phyloP scores from a whole-genome alignment of 1,139 yeast species.

The Candida sanyaensis region DNA sequence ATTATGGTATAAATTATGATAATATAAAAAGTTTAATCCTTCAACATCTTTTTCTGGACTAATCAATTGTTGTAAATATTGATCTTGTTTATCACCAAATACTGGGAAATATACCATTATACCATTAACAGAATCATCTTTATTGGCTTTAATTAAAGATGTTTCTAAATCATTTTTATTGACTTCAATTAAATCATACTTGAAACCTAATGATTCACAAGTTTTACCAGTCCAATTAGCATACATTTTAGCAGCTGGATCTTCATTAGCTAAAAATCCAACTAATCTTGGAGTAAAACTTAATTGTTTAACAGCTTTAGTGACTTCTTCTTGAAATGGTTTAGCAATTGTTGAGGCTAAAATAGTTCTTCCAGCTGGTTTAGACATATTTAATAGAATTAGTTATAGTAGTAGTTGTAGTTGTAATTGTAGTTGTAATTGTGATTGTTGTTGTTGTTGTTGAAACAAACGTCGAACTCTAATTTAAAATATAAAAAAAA shows the following conservation, averaged over 20 bases:
- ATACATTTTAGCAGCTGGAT: slow-evolving; percentile 94
- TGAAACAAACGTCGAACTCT: too few species aligned
- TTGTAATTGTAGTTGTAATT: too few species aligned
- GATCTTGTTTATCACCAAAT: slow-evolving; percentile 93
- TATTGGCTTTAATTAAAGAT: slow-evolving; percentile 78
- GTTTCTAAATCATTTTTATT: slow-evolving; percentile 85
- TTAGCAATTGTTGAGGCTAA: slow-evolving; percentile 89
- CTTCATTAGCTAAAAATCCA: slow-evolving; percentile 88
- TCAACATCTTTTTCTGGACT: slow-evolving; percentile 90
- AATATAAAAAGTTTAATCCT: slow-evolving; percentile 87
- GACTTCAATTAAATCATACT: slow-evolving; percentile 72
- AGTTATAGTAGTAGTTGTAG: not conserved
- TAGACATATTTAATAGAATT: slow-evolving; percentile 10
- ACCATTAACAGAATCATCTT: slow-evolving; percentile 77
- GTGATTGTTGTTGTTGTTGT: not conserved
- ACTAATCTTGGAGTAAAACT: slow-evolving; percentile 70
- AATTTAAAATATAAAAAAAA: not conserved
- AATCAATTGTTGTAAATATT: slow-evolving; percentile 89
- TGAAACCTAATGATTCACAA: slow-evolving; percentile 80
- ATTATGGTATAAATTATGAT: slow-evolving; percentile 93
- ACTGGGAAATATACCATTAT: slow-evolving; percentile 99
- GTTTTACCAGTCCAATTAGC: slow-evolving; percentile 97
- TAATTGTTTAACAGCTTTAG: slow-evolving; percentile 54
- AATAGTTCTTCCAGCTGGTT: slow-evolving; percentile 73
- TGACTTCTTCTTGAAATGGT: slow-evolving; percentile 72